Evolutionary conservation across 2,329 filamentous ascomycete genomes (phyloP).

Genomic region (Orbilia quercus): DNA sequence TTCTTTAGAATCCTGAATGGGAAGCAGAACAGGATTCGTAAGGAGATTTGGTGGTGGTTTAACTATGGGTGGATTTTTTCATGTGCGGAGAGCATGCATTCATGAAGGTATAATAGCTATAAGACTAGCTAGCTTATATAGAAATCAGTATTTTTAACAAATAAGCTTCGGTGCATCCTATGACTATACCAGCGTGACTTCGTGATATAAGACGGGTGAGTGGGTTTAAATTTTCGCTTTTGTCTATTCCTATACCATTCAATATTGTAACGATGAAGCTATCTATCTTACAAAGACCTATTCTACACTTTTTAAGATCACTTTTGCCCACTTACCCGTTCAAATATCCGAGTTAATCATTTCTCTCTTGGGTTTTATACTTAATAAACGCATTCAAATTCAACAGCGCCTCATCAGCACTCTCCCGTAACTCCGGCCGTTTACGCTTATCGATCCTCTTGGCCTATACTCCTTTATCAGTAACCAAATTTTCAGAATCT

Average conservation of each 20-base stretch:
- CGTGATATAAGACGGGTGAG: no score
- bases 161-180: conserved; percentile 2
- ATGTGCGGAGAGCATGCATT: conserved; percentile 16
- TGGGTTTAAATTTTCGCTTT: conserved; percentile 21
- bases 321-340: no score
- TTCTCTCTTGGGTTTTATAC: conserved; percentile 72
- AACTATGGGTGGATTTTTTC: background rate
- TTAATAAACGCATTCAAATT: conserved; percentile 73
- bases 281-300: conserved; percentile 19
- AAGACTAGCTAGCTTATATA: conserved; percentile 46
- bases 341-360: background rate
- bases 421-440: conserved; percentile 69
- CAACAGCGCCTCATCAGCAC: conserved; percentile 72
- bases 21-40: conserved; percentile 55
- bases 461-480: conserved; percentile 50
- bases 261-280: background rate
- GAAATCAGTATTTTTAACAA: conserved; percentile 32
- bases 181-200: no score
- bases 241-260: conserved; percentile 27
- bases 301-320: no score
- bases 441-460: conserved; percentile 73
- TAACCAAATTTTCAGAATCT: background rate
- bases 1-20: conserved; percentile 50
- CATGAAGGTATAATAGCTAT: conserved; percentile 52
- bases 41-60: background rate